Base-by-base conservation (phyloP, 176 grass and related monocot species). In the Thinopyrum elongatum region DNA sequence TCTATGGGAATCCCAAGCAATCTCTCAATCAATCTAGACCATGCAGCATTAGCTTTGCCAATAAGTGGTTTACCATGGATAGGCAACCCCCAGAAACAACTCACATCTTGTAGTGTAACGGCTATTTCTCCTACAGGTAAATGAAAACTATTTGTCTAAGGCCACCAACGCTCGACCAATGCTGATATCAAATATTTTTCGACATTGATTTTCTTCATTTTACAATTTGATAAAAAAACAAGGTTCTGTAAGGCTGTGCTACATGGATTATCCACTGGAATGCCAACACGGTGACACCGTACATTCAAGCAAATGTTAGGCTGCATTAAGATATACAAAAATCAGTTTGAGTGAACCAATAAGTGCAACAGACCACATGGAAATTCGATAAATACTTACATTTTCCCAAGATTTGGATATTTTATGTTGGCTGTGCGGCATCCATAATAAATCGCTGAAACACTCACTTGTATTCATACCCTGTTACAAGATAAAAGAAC, bases 371-470 rank as follows among this genome's bases (percentile, higher is more conserved):
- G 34, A n/a, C 36, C 16, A 70, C 19, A 70, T 39, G 34, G 4
- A 70, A 38, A 38, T 38, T 38, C 6, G 6, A 5, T 5, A 5
- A 5, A 38, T 22, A 8, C 67, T 39, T 19, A 39, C 67, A 35
- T 33, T 10, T 38, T 25, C 22, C 12, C 19, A 73, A 73, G 26
- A 26, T 46, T 73, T 74, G 4, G 71, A 74, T 49, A 49, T 6
- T 28, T 74, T 74, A 10, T 74, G 41, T 11, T 74, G 41, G 22
- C 25, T 39, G 28, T 74, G 71, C 49, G 71, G 71, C 23, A 74
- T 74, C 71, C 71, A 74, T 74, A 74, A 46, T 15, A 74, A 73
- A 74, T 49, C 41, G 15, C 25, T 49, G 41, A 49, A 74, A 23
- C 22, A 22, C 11, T 15, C 70, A 44, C 5, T 14, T 11, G 21